A percentile compares a stretch with the other conserved stretches of the same genome.
phyloP scores from a whole-genome alignment of 129 eudicot genomes.

The Escallonia herrerae region DNA sequence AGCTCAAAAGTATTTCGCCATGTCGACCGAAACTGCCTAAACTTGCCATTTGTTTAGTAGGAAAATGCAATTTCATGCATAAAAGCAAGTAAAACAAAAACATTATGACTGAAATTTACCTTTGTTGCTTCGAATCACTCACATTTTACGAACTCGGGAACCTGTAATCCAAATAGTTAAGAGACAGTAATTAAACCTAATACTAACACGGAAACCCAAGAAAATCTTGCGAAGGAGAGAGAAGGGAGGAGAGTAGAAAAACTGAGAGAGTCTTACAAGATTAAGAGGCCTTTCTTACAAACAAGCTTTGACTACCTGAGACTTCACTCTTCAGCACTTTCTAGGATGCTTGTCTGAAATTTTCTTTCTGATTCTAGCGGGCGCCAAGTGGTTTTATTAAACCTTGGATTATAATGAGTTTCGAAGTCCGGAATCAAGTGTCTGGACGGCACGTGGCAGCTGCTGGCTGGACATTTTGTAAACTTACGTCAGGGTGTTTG shows the following conservation, averaged over 20 bases:
- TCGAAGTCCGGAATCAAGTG: conserved; percentile 5
- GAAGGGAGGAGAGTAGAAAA: too few species aligned
- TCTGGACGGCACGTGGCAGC: not conserved
- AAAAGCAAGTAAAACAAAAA: too few species aligned
- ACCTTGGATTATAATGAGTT: conserved; percentile 13
- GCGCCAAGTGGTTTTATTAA: conserved; percentile 21
- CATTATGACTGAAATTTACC: too few species aligned
- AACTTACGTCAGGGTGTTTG: conserved; percentile 1
- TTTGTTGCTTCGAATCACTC: conserved; percentile 1
- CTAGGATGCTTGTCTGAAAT: conserved; percentile 2
- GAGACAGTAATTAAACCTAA: not conserved
- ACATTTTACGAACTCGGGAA: conserved; percentile 5
- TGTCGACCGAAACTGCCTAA: too few species aligned
- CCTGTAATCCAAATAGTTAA: not conserved
- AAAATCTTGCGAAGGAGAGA: not conserved
- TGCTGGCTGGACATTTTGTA: not conserved
- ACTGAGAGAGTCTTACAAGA: not conserved
- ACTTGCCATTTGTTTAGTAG: too few species aligned
- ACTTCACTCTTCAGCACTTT: not conserved
- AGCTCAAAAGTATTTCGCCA: too few species aligned
- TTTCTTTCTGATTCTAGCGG: conserved; percentile 27
- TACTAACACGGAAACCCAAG: not conserved
- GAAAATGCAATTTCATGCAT: too few species aligned
- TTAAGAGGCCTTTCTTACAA: conserved; percentile 16
- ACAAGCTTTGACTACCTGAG: conserved; percentile 20